These are phyloP conservation scores for Kalanchoe fedtschenkoi DNA, from an alignment of 164 flowering plant species.

Conservation along the genomic window DNA sequence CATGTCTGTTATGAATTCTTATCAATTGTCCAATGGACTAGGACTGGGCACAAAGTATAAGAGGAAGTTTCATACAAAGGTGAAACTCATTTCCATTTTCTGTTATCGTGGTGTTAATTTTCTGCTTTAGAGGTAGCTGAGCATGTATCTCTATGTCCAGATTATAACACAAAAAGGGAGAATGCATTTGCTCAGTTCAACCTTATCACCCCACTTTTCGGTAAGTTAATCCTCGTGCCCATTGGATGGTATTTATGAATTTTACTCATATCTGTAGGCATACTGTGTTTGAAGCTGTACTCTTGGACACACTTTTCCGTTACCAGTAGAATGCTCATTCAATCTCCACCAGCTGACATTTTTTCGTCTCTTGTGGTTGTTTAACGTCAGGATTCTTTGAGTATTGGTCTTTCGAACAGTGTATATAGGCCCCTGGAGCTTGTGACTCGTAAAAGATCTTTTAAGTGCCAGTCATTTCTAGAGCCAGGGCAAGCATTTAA, in stretches of 20 bases:
- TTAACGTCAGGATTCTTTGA: constrained; percentile 37
- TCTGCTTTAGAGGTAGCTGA: not conserved
- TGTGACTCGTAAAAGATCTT: constrained; percentile 20
- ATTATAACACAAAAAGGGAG: constrained; percentile 21
- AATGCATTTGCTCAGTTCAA: constrained; percentile 14
- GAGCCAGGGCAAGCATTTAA: constrained; percentile 26
- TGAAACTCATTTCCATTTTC: constrained; percentile 10
- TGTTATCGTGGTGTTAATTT: not conserved
- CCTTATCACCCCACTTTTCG: constrained; percentile 30
- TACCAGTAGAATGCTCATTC: not conserved
- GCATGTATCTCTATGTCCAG: constrained; percentile 16
- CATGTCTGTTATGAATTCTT: constrained; percentile 52
- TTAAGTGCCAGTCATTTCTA: constrained; percentile 45
- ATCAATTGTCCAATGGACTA: constrained; percentile 48
- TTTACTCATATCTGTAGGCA: too few species aligned
- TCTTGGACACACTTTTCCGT: not conserved
- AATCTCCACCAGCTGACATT: not conserved
- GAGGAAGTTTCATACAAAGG: constrained; percentile 28
- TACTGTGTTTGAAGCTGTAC: too few species aligned
- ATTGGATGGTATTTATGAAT: not conserved
- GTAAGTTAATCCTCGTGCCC: constrained; percentile 22
- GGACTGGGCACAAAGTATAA: constrained; percentile 36
- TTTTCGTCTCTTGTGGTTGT: constrained; percentile 1
- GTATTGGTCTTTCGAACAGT: constrained; percentile 24
- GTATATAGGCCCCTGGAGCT: constrained; percentile 16